Conservation (phyloP, 1,284 basidiomycete species). For the Austroboletus rostrupii region DNA sequence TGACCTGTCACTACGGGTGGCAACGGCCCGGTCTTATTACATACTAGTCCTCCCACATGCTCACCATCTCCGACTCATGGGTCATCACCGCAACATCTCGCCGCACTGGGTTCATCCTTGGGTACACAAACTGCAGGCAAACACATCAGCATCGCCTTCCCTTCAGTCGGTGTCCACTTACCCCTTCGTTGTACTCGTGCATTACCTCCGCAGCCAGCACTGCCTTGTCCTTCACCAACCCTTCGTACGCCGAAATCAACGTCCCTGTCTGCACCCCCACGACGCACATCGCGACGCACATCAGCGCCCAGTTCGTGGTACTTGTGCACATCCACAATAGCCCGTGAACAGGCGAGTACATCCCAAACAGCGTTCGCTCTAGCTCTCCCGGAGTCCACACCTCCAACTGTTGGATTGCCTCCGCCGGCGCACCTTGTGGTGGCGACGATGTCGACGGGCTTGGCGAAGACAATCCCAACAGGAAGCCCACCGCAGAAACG, state of each 20-base stretch:
- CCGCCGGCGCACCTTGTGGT: constrained; percentile 41
- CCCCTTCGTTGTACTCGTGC: constrained; percentile 82
- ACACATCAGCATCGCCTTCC: neutral
- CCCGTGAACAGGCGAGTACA: constrained; percentile 75
- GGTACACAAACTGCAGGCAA: constrained; percentile 69
- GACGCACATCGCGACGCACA: constrained; percentile 60
- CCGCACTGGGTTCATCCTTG: constrained; percentile 69
- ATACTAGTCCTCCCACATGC: constrained; percentile 21
- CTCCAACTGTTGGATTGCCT: constrained; percentile 63
- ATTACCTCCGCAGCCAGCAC: constrained; percentile 79
- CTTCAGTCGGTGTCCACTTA: constrained; percentile 27
- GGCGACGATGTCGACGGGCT: constrained; percentile 42
- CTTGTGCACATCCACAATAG: constrained; percentile 69
- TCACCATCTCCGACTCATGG: constrained; percentile 73
- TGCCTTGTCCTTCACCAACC: constrained; percentile 68
- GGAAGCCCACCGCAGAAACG: constrained; percentile 57
- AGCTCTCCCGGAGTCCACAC: constrained; percentile 76
- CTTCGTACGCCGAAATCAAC: constrained; percentile 42
- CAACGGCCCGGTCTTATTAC: neutral
- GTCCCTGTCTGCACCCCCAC: constrained; percentile 57
- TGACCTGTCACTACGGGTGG: constrained; percentile 11
- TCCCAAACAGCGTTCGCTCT: constrained; percentile 62
- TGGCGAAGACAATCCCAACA: constrained; percentile 56
- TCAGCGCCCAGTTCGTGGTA: constrained; percentile 70
- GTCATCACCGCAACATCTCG: constrained; percentile 83